Evolutionary conservation across 2,329 filamentous ascomycete genomes (phyloP), one percentile per base, ranked within the genome.

Genomic region (Monilinia polystroma): DNA sequence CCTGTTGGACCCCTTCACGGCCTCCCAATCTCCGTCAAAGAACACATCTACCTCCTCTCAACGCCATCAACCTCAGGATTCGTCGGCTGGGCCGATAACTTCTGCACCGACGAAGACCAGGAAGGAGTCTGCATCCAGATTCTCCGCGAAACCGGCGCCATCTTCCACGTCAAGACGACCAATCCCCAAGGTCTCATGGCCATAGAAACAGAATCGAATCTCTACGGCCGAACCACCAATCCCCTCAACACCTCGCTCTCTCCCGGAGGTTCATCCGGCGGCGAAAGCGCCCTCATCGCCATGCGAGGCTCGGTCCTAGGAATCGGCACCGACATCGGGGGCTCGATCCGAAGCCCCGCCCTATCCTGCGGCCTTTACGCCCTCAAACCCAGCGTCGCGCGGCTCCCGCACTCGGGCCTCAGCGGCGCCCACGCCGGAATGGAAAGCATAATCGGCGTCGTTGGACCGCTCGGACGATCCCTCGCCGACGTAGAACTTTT

Each of bases 1-100:
- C 76, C 82, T 0, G 71, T 83, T 0, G 87, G 88, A 0, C 86
- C 87, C 3, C 78, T 90, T 3, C 87, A 90, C 75, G 88, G 87
- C 2, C 77, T 87, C 0, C 84, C 85, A 0, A 80, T 87, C 26
- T 49, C 82, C 0, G 78, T 88, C 51, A 87, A 90, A 74, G 87
- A 89, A 75, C 84, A 78, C 4, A 72, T 81, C 8, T 79, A 80
- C 59, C 73, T 80, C 14, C 82, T 81, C 57, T 80, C 55, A 12
- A 68, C 68, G 14, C 62, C 66, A 1, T 56, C 66, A 10, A 68
- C 66, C 7, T 68, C 79, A 12, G 81, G 80, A 0, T 85, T 81
- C 70, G 76, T 84, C 3, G 75, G 77, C 4, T 83, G 81, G 78
- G 70, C 80, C 79, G 66, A 56, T 26, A 43, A 62, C 20, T 65